Base-by-base conservation (phyloP, 129 eudicot species). In the Deinandra increscens region DNA sequence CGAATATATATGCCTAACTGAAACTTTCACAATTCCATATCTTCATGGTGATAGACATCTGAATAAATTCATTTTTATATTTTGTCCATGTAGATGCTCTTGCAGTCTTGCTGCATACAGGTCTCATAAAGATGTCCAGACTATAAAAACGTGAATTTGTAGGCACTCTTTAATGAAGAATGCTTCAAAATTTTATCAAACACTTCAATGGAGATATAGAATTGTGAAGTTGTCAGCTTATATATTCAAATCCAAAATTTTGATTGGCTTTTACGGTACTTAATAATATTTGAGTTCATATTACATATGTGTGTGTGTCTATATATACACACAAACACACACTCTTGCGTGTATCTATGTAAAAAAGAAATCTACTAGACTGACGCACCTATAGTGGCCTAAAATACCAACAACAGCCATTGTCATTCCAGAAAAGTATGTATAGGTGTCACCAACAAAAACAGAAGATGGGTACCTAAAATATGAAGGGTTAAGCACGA, bases 381-480 rank as follows among this genome's bases (percentile, higher is more conserved):
- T 71, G 46, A 69, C 86, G 23, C 60, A 94, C 99, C 99, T 94
- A 45, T 77, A 94, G 76, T 94, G 99, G 75, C 99, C 99, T 80
- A 94, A 81, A 85, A 94, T 90, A 44, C 99, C 99, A 79, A 71
- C 92, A 1, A 94, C 99, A 42, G 99, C 99, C 97, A 94, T 85
- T 3, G 99, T 82, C 99, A 94, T 94, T 65, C 99, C 99, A 56
- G 99, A 88, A 82, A 89, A 94, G 82, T 89, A 89, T 68, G 99
- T 94, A 80, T 83, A 94, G 23, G 99, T 94, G 79, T 94, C 99
- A 62, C 99, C 99, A 65, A 94, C 99, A 75, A 94, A 94, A 56
- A 94, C 99, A 11, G 99, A 89, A 29, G 99, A 94, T 34, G 99
- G 99, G 73, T 87, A 94, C 99, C 99, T 94, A 66, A 31, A 68